Evolutionary conservation across 2,329 filamentous ascomycete species (phyloP), one percentile per base, ranked within the genome.

Genomic region (Xylaria sp.): DNA sequence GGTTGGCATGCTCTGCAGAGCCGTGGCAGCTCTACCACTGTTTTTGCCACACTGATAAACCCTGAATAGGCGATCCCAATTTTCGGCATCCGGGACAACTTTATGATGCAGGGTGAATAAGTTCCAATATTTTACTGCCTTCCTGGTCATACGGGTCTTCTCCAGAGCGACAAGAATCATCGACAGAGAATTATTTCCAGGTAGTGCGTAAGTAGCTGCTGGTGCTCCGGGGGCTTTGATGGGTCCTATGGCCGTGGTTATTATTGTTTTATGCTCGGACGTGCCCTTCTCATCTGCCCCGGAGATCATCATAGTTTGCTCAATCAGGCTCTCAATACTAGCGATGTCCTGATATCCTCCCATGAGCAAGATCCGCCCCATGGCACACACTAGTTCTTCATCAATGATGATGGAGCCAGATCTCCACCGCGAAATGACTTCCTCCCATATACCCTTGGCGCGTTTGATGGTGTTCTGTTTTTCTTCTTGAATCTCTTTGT

Each of bases 101-200:
- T 77, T 77, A 73, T 87, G 83, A 11, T 81, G 76, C 1, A 80
- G 74, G 6, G 89, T 90, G 59, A 97, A 79, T 5, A 89, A 72
- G 17, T 89, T 80, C 93, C 93, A 98, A 76, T 97, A 98, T 31
- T 82, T 82, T 54, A 84, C 77, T n/a, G 87, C 90, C n/a, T 85
- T 76, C 13, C 83, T 82, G 7, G 86, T 85, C 54, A 85, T 82
- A 53, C 85, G 83, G 31, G 88, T 83, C 31, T 85, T 81, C 11
- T 82, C 77, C 53, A 92, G 85, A 6, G 88, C 83, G 46, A 86
- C 80, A 41, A 96, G 75, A 19, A 96, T 72, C 44, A 96, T 75
- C 1, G 89, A 89, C 1, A 99, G 83, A 2, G 83, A 82, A 67
- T 88, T 87, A 38, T 75, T 77, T 19, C 81, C 79, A 1, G 85